Evolutionary conservation across 345 rosid genomes (phyloP).

Genomic region (Syzygium jambos): DNA sequence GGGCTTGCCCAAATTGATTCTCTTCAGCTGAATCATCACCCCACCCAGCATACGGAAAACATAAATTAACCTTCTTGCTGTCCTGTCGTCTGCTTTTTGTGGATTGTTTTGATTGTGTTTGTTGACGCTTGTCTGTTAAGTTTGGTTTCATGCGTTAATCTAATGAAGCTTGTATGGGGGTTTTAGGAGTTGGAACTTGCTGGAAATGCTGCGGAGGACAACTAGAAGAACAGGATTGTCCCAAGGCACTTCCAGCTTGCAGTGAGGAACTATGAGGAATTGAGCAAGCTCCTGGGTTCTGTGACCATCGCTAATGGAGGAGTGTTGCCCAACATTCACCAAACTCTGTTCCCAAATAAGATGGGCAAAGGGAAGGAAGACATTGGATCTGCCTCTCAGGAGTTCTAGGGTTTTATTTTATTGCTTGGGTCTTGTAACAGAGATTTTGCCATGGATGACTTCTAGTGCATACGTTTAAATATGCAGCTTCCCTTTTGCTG

Average conservation of each 20-base stretch:
- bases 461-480: background rate
- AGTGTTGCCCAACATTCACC: slow-evolving; percentile 58
- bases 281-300: slow-evolving; percentile 47
- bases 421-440: background rate
- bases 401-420: slow-evolving; percentile 14
- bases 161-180: background rate
- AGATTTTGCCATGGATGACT: background rate
- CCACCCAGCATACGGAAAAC: background rate
- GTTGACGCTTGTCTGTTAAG: background rate
- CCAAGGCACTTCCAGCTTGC: slow-evolving; percentile 68
- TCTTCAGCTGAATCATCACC: background rate
- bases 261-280: slow-evolving; percentile 64
- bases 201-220: slow-evolving; percentile 66
- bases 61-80: background rate
- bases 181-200: slow-evolving; percentile 55
- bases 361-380: slow-evolving; percentile 42
- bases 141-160: no score
- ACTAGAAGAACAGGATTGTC: slow-evolving; percentile 58
- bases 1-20: background rate
- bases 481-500: background rate
- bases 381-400: slow-evolving; percentile 59
- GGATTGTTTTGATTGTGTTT: background rate
- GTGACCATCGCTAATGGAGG: slow-evolving; percentile 73
- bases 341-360: slow-evolving; percentile 52
- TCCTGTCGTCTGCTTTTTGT: background rate